Percentiles rank a stretch among this genome's conserved stretches.
Conservation (phyloP, 1,284 basidiomycete genomes). For the Paramarasmius palmivorus region DNA sequence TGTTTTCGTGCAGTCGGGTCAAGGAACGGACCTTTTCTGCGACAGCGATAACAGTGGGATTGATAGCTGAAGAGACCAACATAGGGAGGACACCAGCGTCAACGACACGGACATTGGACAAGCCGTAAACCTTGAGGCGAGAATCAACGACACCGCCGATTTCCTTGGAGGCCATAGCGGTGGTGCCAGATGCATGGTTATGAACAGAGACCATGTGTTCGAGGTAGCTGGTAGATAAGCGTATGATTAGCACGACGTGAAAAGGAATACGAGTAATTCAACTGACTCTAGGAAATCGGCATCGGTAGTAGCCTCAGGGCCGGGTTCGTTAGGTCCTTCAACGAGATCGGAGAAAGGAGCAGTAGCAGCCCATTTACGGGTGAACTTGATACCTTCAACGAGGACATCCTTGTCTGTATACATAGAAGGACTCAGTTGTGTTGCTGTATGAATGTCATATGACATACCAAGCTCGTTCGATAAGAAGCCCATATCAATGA, state of each 20-base stretch:
- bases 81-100: conserved; percentile 29
- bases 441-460: neutral
- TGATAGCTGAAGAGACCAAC: conserved; percentile 17
- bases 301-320: neutral
- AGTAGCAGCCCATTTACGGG: neutral
- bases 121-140: conserved; percentile 31
- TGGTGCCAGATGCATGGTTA: conserved; percentile 22
- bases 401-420: conserved; percentile 2
- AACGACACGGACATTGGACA: conserved; percentile 31
- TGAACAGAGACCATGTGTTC: neutral
- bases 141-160: conserved; percentile 31
- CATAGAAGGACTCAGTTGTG: neutral
- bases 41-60: conserved; percentile 24
- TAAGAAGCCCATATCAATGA: conserved; percentile 40
- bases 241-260: neutral
- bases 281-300: neutral
- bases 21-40: conserved; percentile 23
- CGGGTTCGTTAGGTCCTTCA: neutral
- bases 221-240: neutral
- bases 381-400: conserved; percentile 1
- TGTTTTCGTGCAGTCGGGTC: neutral
- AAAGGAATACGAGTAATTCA: no score
- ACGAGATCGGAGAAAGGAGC: conserved; percentile 1
- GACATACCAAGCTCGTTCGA: conserved; percentile 6
- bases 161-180: conserved; percentile 25